Evolutionary conservation across 202 grass and related monocot species (phyloP).

Genomic region (Zoysia matrella): DNA sequence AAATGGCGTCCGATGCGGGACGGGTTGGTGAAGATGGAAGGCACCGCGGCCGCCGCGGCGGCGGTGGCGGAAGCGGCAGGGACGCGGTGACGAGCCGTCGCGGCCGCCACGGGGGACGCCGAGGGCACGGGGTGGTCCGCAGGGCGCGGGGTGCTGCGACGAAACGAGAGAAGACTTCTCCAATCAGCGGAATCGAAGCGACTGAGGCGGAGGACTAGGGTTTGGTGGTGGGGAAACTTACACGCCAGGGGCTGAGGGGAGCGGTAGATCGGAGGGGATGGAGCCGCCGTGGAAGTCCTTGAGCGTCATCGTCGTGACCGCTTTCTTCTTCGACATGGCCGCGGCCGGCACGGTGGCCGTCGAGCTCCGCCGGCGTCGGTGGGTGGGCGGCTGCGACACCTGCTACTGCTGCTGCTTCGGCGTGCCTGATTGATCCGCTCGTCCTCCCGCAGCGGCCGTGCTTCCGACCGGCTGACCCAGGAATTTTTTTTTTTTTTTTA

Average conservation of each 20-base stretch:
- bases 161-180: neutral
- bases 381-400: neutral
- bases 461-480: too few species aligned
- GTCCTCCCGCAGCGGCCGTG: neutral
- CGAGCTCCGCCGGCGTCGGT: slow-evolving; percentile 30
- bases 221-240: slow-evolving; percentile 49
- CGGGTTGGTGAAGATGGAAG: slow-evolving; percentile 57
- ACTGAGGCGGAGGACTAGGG: slow-evolving; percentile 1
- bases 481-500: too few species aligned
- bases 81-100: slow-evolving; percentile 52
- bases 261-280: slow-evolving; percentile 90
- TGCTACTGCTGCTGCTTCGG: neutral
- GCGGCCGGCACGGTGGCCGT: slow-evolving; percentile 20
- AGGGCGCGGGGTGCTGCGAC: slow-evolving; percentile 58
- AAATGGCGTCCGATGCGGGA: slow-evolving; percentile 87
- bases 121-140: slow-evolving; percentile 47
- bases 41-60: slow-evolving; percentile 33
- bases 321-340: slow-evolving; percentile 98
- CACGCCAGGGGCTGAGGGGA: slow-evolving; percentile 91
- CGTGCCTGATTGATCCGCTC: slow-evolving; percentile 31
- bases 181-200: neutral
- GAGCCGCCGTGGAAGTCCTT: slow-evolving; percentile 99
- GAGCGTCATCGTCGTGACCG: slow-evolving; percentile 85
- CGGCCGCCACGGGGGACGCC: slow-evolving; percentile 29
- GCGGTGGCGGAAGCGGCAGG: slow-evolving; percentile 39